Conservation (phyloP, 108 stramenopile genomes). For the Nitzschia palea region DNA sequence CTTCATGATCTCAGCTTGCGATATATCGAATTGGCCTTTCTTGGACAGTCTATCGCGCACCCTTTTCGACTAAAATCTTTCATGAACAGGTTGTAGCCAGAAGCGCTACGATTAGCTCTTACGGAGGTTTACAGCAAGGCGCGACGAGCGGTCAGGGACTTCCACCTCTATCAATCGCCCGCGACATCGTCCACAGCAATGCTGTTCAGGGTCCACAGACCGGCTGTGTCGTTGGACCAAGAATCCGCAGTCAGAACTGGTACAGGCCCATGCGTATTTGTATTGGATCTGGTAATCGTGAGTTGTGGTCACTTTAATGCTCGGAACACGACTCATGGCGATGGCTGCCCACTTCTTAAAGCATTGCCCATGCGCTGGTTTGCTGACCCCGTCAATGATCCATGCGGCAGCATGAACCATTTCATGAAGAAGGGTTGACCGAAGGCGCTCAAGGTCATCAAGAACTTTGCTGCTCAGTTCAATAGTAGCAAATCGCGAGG, state of each 20-base stretch:
- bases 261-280: conserved; percentile 82
- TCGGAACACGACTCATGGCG: conserved; percentile 60
- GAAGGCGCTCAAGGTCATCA: conserved; percentile 69
- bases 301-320: conserved; percentile 76
- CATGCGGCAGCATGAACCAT: conserved; percentile 95
- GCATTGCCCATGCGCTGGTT: conserved; percentile 81
- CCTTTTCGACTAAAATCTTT: conserved; percentile 49
- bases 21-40: conserved; percentile 25
- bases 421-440: conserved; percentile 90
- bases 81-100: conserved; percentile 70
- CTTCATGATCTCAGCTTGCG: conserved; percentile 78
- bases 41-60: conserved; percentile 48
- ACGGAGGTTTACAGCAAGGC: no score
- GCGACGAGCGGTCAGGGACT: conserved; percentile 1
- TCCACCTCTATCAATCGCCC: conserved; percentile 70
- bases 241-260: conserved; percentile 42
- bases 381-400: conserved; percentile 80
- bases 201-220: conserved; percentile 55
- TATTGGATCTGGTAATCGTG: conserved; percentile 78
- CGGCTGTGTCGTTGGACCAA: conserved; percentile 69
- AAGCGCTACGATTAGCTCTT: no score
- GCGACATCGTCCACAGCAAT: conserved; percentile 73
- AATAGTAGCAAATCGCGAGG: conserved; percentile 52
- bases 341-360: conserved; percentile 88
- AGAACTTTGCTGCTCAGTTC: conserved; percentile 91